These are phyloP conservation scores for Alternaria incomplexa DNA, from an alignment of 2,329 filamentous ascomycete genomes.

Conservation along the genomic window DNA sequence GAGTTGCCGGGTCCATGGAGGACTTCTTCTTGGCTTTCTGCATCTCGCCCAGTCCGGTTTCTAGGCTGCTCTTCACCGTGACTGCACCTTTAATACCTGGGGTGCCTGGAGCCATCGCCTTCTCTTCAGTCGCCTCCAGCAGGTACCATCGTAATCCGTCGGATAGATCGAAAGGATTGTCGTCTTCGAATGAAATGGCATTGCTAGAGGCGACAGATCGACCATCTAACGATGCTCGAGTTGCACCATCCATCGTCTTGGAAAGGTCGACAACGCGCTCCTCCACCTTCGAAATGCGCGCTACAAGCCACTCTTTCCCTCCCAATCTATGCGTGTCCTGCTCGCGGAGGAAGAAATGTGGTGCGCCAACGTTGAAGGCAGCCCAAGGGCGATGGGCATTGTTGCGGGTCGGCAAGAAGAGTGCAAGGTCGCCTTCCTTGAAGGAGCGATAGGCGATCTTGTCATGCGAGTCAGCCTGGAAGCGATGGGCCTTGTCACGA, in stretches of 20 bases:
- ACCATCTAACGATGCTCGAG: slow-evolving; percentile 52
- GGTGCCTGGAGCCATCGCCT: slow-evolving; percentile 84
- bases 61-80: slow-evolving; percentile 85
- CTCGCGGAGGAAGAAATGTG: slow-evolving; percentile 95
- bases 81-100: slow-evolving; percentile 84
- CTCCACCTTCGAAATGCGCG: slow-evolving; percentile 88
- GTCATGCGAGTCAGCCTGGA: slow-evolving; percentile 86
- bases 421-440: slow-evolving; percentile 91
- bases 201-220: slow-evolving; percentile 61
- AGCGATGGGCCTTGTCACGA: slow-evolving; percentile 80
- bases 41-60: slow-evolving; percentile 79
- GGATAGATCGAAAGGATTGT: slow-evolving; percentile 95
- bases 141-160: slow-evolving; percentile 97
- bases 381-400: slow-evolving; percentile 96
- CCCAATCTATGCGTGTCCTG: slow-evolving; percentile 86
- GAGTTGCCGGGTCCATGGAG: slow-evolving; percentile 56
- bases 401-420: slow-evolving; percentile 94
- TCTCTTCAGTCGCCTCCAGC: slow-evolving; percentile 91
- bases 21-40: slow-evolving; percentile 53
- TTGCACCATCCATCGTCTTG: slow-evolving; percentile 67
- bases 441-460: slow-evolving; percentile 97
- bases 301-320: slow-evolving; percentile 93
- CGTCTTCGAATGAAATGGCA: slow-evolving; percentile 71
- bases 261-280: slow-evolving; percentile 92
- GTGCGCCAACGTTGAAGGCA: slow-evolving; percentile 96